These are phyloP conservation scores for Marchantia paleacea DNA, from an alignment of 225 moss, liverwort and hornwort genomes.

Conservation along the genomic window DNA sequence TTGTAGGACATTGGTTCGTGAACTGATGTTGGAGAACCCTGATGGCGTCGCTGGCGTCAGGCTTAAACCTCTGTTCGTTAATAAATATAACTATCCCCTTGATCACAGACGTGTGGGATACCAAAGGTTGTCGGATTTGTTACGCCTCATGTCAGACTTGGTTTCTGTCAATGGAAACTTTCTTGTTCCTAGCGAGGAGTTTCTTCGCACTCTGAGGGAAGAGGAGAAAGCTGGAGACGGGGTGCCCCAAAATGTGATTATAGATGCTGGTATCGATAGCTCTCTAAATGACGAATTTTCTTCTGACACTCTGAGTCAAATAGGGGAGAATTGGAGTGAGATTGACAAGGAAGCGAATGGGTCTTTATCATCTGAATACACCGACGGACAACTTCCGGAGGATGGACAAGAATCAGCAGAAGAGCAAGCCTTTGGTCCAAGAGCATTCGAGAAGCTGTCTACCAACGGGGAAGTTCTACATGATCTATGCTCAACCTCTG, in stretches of 20 bases:
- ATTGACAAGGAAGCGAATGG: slow-evolving; percentile 28
- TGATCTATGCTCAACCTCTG: neutral
- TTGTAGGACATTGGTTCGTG: slow-evolving; percentile 35
- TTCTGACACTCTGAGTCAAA: neutral
- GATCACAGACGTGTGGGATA: slow-evolving; percentile 44
- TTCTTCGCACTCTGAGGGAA: slow-evolving; percentile 7
- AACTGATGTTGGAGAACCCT: slow-evolving; percentile 41
- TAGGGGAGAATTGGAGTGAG: slow-evolving; percentile 22
- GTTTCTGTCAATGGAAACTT: slow-evolving; percentile 38
- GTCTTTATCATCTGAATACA: neutral
- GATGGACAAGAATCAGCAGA: neutral
- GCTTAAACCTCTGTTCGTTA: slow-evolving; percentile 38
- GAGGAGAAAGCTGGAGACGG: neutral
- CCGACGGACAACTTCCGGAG: neutral
- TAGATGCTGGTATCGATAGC: neutral
- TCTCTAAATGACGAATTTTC: neutral
- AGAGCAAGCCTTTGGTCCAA: neutral
- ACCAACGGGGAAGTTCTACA: neutral
- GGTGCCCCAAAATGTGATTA: neutral
- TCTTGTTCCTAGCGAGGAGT: slow-evolving; percentile 37
- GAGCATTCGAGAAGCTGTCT: neutral
- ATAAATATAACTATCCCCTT: slow-evolving; percentile 32
- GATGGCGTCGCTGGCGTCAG: slow-evolving; percentile 31
- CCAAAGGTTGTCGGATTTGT: slow-evolving; percentile 38
- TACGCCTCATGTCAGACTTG: slow-evolving; percentile 46